Evolutionary conservation across 2,329 filamentous ascomycete species (phyloP).

Genomic region (Rugonectria rugulosa): DNA sequence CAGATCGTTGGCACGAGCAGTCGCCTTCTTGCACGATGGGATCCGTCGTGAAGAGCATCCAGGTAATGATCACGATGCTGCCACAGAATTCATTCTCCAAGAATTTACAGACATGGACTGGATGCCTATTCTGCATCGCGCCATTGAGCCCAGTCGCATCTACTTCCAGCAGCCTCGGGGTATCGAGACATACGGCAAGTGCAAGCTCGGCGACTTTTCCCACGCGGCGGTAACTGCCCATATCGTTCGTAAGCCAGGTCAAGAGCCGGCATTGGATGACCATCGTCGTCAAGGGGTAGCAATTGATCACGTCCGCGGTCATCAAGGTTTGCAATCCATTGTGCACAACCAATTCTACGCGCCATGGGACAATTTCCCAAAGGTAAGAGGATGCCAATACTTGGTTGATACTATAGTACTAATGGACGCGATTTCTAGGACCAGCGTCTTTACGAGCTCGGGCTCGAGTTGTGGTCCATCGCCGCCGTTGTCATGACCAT

Average conservation of each 20-base stretch:
- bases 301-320: slow-evolving; percentile 25
- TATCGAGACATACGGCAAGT: slow-evolving; percentile 59
- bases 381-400: slow-evolving; percentile 8
- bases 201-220: slow-evolving; percentile 60
- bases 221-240: slow-evolving; percentile 51
- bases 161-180: slow-evolving; percentile 58
- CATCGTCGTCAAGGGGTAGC: not conserved
- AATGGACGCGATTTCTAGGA: slow-evolving; percentile 30
- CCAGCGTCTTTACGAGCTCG: slow-evolving; percentile 45
- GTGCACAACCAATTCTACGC: not conserved
- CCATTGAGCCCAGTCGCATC: slow-evolving; percentile 56
- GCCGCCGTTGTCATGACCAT: slow-evolving; percentile 50
- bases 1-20: slow-evolving; percentile 54
- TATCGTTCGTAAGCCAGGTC: slow-evolving; percentile 6
- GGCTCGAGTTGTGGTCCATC: slow-evolving; percentile 49
- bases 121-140: slow-evolving; percentile 60
- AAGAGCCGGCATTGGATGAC: not conserved
- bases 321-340: slow-evolving; percentile 9
- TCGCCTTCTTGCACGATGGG: slow-evolving; percentile 62
- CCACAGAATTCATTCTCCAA: slow-evolving; percentile 24
- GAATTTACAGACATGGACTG: slow-evolving; percentile 56
- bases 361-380: not conserved
- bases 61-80: not conserved
- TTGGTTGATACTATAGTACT: not conserved
- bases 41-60: slow-evolving; percentile 25